Evolutionary conservation across 805 yeast species (phyloP).

Genomic region (Lipomyces japonicus): DNA sequence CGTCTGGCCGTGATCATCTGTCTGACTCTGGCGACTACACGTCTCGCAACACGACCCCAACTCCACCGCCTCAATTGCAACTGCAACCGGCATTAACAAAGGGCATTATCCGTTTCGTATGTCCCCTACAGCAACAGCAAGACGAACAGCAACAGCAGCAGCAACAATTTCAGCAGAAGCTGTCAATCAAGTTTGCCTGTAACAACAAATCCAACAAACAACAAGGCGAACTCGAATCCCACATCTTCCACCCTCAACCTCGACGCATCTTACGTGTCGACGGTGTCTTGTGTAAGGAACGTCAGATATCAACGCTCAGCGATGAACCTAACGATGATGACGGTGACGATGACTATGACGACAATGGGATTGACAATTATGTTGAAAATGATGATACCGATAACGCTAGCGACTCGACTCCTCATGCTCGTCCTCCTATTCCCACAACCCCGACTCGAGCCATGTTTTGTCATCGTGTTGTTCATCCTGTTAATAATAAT

Average conservation of each 20-base stretch:
- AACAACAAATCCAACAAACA: constrained; percentile 1
- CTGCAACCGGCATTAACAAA: not conserved
- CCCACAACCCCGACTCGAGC: too few species aligned
- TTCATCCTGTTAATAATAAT: too few species aligned
- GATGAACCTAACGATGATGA: too few species aligned
- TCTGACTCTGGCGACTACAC: constrained; percentile 20
- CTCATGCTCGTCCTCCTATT: too few species aligned
- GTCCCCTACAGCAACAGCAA: not conserved
- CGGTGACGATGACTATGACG: too few species aligned
- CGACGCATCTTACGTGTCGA: constrained; percentile 23
- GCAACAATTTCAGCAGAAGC: constrained; percentile 2
- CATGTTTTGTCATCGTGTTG: too few species aligned
- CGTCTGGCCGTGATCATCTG: constrained; percentile 4
- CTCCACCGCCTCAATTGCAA: constrained; percentile 22
- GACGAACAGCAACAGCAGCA: not conserved
- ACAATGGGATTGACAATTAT: too few species aligned
- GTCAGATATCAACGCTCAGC: constrained; percentile 13
- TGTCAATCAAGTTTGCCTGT: constrained; percentile 20
- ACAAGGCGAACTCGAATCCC: not conserved
- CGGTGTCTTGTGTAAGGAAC: constrained; percentile 24
- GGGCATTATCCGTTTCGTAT: constrained; percentile 5
- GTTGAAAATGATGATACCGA: too few species aligned
- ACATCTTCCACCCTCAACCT: constrained; percentile 22
- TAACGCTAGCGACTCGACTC: too few species aligned
- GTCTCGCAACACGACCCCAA: constrained; percentile 26